phyloP scores from a whole-genome alignment of 805 yeast genomes.

The Saccharomycopsis fodiens region DNA sequence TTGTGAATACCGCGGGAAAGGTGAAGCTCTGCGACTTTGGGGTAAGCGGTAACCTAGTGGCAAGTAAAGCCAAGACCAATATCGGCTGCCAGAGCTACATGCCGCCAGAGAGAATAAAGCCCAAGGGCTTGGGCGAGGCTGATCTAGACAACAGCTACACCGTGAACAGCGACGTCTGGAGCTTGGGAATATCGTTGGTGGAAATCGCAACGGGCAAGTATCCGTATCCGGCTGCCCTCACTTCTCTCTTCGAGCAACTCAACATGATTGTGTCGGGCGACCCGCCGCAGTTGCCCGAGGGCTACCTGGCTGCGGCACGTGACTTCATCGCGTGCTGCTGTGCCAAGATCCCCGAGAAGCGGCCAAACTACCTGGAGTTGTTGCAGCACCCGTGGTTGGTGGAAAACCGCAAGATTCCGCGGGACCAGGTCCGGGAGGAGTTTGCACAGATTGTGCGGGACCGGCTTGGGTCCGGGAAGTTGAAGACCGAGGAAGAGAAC shows the following conservation, averaged over 20 bases:
- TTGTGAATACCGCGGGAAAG: constrained; percentile 76
- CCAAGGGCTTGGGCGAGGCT: constrained; percentile 35
- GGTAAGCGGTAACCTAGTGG: constrained; percentile 89
- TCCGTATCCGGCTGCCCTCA: constrained; percentile 89
- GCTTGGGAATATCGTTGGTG: constrained; percentile 75
- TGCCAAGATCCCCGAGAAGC: constrained; percentile 67
- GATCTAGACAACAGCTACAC: constrained; percentile 75
- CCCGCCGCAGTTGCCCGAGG: constrained; percentile 69
- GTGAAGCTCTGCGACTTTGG: constrained; percentile 95
- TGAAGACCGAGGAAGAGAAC: constrained; percentile 2
- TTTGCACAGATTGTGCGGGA: constrained; percentile 27
- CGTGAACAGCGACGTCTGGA: constrained; percentile 95
- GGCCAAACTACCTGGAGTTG: constrained; percentile 76
- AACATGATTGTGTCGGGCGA: constrained; percentile 96
- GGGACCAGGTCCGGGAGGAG: constrained; percentile 7
- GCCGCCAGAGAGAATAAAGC: constrained; percentile 95
- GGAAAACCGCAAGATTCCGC: constrained; percentile 23
- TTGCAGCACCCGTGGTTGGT: constrained; percentile 78
- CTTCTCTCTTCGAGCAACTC: constrained; percentile 83
- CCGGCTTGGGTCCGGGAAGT: constrained; percentile 3
- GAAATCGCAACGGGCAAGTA: constrained; percentile 88
- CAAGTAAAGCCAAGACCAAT: constrained; percentile 89
- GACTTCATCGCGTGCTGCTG: constrained; percentile 73
- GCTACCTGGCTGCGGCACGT: constrained; percentile 69
- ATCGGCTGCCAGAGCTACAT: constrained; percentile 97